Evolutionary conservation across 148 eudicot species (phyloP).

Genomic region (Nyssa sinensis): DNA sequence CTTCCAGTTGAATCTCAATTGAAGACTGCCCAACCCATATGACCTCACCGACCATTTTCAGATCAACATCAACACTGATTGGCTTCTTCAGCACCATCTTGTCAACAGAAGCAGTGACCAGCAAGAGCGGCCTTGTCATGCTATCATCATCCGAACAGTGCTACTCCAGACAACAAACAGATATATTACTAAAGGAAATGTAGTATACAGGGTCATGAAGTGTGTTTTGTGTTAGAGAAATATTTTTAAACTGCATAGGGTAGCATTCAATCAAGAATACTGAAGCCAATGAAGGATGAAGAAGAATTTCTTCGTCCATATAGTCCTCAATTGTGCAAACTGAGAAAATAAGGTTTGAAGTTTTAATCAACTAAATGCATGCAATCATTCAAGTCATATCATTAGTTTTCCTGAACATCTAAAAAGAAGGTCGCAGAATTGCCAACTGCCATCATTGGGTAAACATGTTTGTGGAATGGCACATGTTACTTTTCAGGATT

Average conservation of each 20-base stretch:
- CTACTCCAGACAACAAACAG: constrained; percentile 40
- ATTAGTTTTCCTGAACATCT: not conserved
- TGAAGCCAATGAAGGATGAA: too few relatives aligned
- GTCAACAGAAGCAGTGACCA: constrained; percentile 96
- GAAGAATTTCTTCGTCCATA: too few relatives aligned
- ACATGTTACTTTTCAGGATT: too few relatives aligned
- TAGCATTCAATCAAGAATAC: not conserved
- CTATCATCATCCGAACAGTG: constrained; percentile 88
- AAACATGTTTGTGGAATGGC: not conserved
- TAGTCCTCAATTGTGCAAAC: too few relatives aligned
- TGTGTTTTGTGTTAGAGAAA: not conserved
- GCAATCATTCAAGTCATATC: not conserved
- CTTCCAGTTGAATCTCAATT: constrained; percentile 90
- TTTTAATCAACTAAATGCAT: not conserved
- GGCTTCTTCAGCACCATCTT: constrained; percentile 86
- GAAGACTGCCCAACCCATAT: constrained; percentile 96
- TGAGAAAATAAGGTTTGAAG: too few relatives aligned
- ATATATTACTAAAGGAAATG: not conserved
- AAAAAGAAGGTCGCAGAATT: not conserved
- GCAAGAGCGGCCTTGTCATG: constrained; percentile 84
- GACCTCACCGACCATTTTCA: constrained; percentile 79
- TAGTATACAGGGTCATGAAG: not conserved
- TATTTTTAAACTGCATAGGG: not conserved
- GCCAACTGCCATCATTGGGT: not conserved
- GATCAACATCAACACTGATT: constrained; percentile 73